Percentiles rank a stretch among this genome's conserved stretches.
Conservation (phyloP, 305 asterid genomes). For the Solanum chacoense region DNA sequence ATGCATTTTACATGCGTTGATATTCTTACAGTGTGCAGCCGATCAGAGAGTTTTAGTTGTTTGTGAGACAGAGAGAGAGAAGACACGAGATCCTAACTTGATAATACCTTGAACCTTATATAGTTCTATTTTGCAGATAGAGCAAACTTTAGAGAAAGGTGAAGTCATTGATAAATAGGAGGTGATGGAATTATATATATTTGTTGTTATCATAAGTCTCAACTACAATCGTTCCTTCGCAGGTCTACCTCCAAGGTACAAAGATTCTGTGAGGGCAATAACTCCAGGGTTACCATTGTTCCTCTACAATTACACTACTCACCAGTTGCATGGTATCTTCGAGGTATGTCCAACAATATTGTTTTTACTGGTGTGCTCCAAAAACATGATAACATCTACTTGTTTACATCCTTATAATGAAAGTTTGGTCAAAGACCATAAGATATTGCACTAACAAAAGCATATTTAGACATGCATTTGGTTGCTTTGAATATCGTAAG, state of each 20-base stretch:
- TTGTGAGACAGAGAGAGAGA: not conserved
- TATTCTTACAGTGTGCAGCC: not conserved
- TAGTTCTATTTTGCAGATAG: not conserved
- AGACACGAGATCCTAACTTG: not conserved
- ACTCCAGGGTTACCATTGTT: slow-evolving; percentile 94
- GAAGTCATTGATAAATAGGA: not conserved
- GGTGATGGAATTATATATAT: not conserved
- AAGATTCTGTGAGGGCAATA: slow-evolving; percentile 95
- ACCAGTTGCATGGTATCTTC: slow-evolving; percentile 90
- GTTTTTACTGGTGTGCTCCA: not conserved
- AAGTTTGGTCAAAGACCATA: not conserved
- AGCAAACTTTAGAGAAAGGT: not conserved
- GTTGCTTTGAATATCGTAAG: not conserved
- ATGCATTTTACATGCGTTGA: not conserved
- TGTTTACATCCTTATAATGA: not conserved
- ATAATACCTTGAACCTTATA: not conserved
- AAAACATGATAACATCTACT: not conserved
- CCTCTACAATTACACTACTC: slow-evolving; percentile 92
- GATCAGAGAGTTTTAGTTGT: not conserved
- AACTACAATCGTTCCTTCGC: slow-evolving; percentile 5
- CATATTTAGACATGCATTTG: not conserved
- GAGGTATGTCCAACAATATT: slow-evolving; percentile 36
- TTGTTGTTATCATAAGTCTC: not conserved
- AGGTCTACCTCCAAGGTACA: slow-evolving; percentile 93
- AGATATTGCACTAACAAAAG: not conserved